Evolutionary conservation across 495 filamentous ascomycete genomes (phyloP), one percentile per base, ranked within the genome.

Genomic region (Haplographium delicatum): DNA sequence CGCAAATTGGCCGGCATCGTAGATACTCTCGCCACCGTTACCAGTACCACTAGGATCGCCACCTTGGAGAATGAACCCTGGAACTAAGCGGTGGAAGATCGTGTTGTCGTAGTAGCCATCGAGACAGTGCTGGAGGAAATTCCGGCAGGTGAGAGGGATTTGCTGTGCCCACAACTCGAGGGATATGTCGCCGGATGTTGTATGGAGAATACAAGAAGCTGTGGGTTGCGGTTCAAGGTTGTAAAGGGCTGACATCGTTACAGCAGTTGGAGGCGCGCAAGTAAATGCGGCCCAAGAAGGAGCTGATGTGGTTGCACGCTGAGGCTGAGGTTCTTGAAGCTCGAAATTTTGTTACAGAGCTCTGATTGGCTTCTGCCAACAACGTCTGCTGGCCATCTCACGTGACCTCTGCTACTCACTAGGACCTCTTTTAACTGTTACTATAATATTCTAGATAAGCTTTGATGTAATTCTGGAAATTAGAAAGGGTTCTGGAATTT

Each of bases 121-220:
- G 50, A 94, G 77, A 64, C 85, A 90, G 61, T 88, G 86, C 67
- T 99, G 93, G 16, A 99, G 82, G 72, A 99, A 99, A 69, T 96
- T 96, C 49, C 91, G 89, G 58, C 81, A 88, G 1, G 93, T 86
- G 50, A 95, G 79, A 25, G 93, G 93, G 0, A 87, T 86, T 67
- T 99, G 91, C 51, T 88, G 89, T 16, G 89, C 90, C 75, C 95
- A 98, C 44, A 98, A 83, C 56, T 95, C 84, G 74, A 98, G 79
- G 25, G 84, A 77, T 56, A 98, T 75, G 51, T 95, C 88, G 66
- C 93, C 93, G 41, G 84, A 72, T 20, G 89, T 94, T 4, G 93
- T 98, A 64, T 89, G 79, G 35, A 98, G 76, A 56, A 96, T 79
- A 39, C 86, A 88, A 57, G 91, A 94, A 25, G 87, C 93, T 50